phyloP scores from a whole-genome alignment of 2,329 filamentous ascomycete genomes.

The Aspergillus eucalypticola region DNA sequence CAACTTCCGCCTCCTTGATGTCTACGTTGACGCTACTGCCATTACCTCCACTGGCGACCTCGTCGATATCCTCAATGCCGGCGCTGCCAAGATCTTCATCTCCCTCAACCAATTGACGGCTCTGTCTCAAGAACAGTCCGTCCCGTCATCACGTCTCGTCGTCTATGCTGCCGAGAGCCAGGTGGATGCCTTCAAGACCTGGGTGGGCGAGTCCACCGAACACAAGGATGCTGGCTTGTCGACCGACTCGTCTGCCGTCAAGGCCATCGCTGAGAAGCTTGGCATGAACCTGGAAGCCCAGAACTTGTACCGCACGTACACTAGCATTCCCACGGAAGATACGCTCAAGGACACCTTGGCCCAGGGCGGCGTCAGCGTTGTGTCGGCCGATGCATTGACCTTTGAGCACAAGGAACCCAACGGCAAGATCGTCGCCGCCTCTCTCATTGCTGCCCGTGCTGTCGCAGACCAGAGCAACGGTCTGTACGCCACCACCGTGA shows the following conservation, averaged over 20 bases:
- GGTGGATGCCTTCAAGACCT: slow-evolving; percentile 41
- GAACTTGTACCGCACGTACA: slow-evolving; percentile 42
- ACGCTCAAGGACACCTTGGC: slow-evolving; percentile 51
- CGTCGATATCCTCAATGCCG: slow-evolving; percentile 77
- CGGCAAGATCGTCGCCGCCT: slow-evolving; percentile 64
- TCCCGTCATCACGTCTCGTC: slow-evolving; percentile 59
- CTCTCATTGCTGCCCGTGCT: slow-evolving; percentile 72
- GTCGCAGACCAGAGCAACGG: slow-evolving; percentile 80
- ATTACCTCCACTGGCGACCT: slow-evolving; percentile 72
- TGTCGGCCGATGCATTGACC: slow-evolving; percentile 71
- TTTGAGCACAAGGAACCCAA: slow-evolving; percentile 62
- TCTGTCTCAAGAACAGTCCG: slow-evolving; percentile 53
- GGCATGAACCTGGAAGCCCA: slow-evolving; percentile 42
- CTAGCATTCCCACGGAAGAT: slow-evolving; percentile 45
- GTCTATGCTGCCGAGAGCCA: slow-evolving; percentile 50
- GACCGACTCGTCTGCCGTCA: slow-evolving; percentile 40
- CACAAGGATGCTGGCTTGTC: slow-evolving; percentile 39
- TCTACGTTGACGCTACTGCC: slow-evolving; percentile 75
- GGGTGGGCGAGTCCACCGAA: slow-evolving; percentile 40
- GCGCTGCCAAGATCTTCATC: slow-evolving; percentile 83
- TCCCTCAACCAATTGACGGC: slow-evolving; percentile 65
- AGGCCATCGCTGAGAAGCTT: slow-evolving; percentile 40
- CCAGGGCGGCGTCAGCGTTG: slow-evolving; percentile 66
- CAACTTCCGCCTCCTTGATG: slow-evolving; percentile 57
- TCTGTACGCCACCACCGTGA: slow-evolving; percentile 85